Evolutionary conservation across 352 stramenopile species (phyloP), one percentile per base, ranked within the genome.

Genomic region (Phytophthora boehmeriae): DNA sequence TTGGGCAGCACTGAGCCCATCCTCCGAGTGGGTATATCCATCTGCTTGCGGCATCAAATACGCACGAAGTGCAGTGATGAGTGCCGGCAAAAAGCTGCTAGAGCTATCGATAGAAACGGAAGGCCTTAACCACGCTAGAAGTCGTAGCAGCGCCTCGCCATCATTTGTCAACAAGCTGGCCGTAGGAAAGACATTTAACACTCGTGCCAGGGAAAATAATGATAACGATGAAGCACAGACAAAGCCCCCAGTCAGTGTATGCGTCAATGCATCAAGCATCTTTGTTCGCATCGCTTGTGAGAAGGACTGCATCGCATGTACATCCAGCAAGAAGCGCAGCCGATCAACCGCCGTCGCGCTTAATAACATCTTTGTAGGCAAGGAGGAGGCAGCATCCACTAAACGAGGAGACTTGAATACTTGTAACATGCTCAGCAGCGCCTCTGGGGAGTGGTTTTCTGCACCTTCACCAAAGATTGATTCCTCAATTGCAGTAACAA

Each of bases 271-370:
- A 38, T 58, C 59, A 27, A 90, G 74, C 56, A 82, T 77, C 28
- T 80, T 78, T 20, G 58, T 68, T 36, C 79, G 75, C 44, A 89
- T 89, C 10, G 73, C 74, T 42, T 90, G 73, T 14, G 84, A 78
- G 51, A 92, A 93, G 23, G 86, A 93, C 5, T 76, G 80, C 67
- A 93, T 73, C 5, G 90, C 80, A 58, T 92, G 80, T 2, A 91
- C 74, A 28, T 92, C 79, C 36, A 93, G 68, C 28, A 92, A 73
- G 67, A 89, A 88, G 2, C 84, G 83, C 9, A 92, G 58, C 10
- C 55, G 70, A 9, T 90, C 71, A 2, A 91, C 59, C 8, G 78
- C 78, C 2, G 32, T 32, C 8, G 61, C 57, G 42, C 70, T 75
- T 19, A 90, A 46, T 13, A 76, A 16, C 30, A 52, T 45, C 9